Conservation (phyloP, 2,329 filamentous ascomycete genomes). For the Colletotrichum sp. region DNA sequence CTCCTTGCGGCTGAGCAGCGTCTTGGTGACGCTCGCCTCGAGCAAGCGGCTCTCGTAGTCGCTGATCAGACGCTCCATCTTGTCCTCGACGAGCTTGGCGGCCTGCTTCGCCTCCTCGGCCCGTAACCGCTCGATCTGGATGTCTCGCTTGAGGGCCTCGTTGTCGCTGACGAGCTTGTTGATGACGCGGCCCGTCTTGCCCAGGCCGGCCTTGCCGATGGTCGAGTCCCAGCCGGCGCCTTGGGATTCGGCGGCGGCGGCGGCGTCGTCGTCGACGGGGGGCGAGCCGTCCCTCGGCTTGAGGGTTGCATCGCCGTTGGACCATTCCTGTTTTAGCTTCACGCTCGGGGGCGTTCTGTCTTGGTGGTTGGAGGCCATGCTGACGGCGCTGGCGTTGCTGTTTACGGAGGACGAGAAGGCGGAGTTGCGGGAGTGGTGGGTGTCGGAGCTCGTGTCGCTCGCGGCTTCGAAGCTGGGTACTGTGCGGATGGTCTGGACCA, state of each 20-base stretch:
- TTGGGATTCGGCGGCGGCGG: constrained; percentile 33
- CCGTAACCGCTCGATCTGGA: constrained; percentile 68
- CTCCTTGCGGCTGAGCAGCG: constrained; percentile 73
- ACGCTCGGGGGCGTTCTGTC: constrained; percentile 34
- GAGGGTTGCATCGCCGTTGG: constrained; percentile 5
- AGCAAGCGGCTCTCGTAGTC: constrained; percentile 75
- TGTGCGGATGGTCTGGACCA: constrained; percentile 58
- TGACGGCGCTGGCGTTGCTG: constrained; percentile 56
- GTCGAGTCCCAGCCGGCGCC: constrained; percentile 66
- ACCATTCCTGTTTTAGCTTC: constrained; percentile 38
- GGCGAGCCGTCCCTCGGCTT: constrained; percentile 12
- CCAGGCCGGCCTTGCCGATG: constrained; percentile 71
- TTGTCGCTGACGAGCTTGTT: constrained; percentile 83
- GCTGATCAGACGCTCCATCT: constrained; percentile 70
- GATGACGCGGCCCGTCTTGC: constrained; percentile 80
- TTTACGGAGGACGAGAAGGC: constrained; percentile 61
- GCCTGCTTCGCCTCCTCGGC: constrained; percentile 75
- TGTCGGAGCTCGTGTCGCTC: constrained; percentile 48
- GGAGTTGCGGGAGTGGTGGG: constrained; percentile 45
- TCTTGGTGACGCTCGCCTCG: constrained; percentile 74
- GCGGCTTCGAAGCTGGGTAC: constrained; percentile 60
- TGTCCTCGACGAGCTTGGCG: constrained; percentile 71
- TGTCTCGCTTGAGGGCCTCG: constrained; percentile 76
- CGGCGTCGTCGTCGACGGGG: constrained; percentile 9
- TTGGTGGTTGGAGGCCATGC: constrained; percentile 41